phyloP scores from a whole-genome alignment of 2,329 filamentous ascomycete genomes.

The Diaporthe eres region DNA sequence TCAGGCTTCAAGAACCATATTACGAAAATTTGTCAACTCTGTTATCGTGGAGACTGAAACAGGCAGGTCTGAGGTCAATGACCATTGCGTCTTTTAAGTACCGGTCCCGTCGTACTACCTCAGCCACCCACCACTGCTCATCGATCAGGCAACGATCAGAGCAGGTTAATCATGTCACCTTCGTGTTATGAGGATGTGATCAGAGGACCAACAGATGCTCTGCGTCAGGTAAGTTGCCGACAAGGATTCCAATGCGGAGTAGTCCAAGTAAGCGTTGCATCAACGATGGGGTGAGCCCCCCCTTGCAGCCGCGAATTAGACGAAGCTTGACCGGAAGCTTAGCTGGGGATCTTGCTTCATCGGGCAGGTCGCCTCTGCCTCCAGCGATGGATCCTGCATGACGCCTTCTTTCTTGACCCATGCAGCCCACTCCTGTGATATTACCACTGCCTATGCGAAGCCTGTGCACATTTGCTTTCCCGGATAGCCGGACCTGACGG shows the following conservation, averaged over 20 bases:
- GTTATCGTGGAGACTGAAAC: neutral
- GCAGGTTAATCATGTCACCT: neutral
- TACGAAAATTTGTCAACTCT: neutral
- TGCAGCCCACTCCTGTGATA: constrained; percentile 11
- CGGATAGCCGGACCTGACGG: neutral
- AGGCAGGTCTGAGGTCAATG: neutral
- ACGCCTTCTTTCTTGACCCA: neutral
- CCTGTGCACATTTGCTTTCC: neutral
- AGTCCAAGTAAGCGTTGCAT: neutral
- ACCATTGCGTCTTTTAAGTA: neutral
- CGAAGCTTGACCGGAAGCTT: constrained; percentile 27
- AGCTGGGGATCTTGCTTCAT: constrained; percentile 11
- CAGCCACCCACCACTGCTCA: neutral
- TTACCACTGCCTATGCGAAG: neutral
- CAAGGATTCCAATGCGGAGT: constrained; percentile 3
- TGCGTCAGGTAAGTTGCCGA: neutral
- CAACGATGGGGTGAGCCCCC: neutral
- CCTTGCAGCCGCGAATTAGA: neutral
- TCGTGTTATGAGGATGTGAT: neutral
- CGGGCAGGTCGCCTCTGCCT: constrained; percentile 10
- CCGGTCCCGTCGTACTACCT: too few relatives aligned
- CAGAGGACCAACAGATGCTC: neutral
- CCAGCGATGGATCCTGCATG: constrained; percentile 16
- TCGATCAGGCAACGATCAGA: neutral
- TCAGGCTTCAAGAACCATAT: neutral